Evolutionary conservation across 768 basidiomycete genomes (phyloP), one percentile per base, ranked within the genome.

Genomic region (Podaxis rugospora): DNA sequence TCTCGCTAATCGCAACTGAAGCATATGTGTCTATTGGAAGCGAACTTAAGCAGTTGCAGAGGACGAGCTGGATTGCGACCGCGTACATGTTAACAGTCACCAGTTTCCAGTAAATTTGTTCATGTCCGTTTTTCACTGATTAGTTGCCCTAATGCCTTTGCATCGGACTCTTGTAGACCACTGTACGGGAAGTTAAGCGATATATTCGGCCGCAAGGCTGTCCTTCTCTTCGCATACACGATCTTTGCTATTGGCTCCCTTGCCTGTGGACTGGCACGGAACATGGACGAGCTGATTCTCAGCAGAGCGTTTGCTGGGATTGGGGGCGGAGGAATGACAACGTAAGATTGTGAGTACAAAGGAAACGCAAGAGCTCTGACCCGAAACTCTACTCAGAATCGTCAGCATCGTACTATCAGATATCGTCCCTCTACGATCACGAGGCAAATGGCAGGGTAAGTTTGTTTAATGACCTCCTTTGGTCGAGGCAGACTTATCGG

Each of bases 401-500:
- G 82, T 80, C 16, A 83, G 81, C 57, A 88, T 89, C 55, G 80
- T 88, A 44, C 78, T 88, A 69, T 86, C 85, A 2, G 88, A 88
- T 63, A 75, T 88, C 23, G 81, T 87, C 0, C 83, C 87, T 0
- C 74, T 88, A 47, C 78, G 86, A 2, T 77, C 78, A 25, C 75
- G 87, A 52, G 88, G 88, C 21, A 87, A 84, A 16, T 87, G 85
- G 81, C 87, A 88, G 80, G 87, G 85, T 79, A 67, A 61, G 4
- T 39, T 27, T 11, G 11, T 50, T 18, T 7, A 28, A 35, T 3
- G 44, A 40, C 46, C 44, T n/a, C 47, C 5, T 25, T 57, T 11
- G 18, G 2, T 6, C 42, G 39, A 44, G 9, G 9, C 32, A 57
- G 35, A 14, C 16, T 40, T 25, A 27, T 39, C n/a, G n/a, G 21